Percentiles rank a stretch among this genome's conserved stretches.
Conservation (phyloP, 148 eudicot genomes). For the Fallopia convolvulus region DNA sequence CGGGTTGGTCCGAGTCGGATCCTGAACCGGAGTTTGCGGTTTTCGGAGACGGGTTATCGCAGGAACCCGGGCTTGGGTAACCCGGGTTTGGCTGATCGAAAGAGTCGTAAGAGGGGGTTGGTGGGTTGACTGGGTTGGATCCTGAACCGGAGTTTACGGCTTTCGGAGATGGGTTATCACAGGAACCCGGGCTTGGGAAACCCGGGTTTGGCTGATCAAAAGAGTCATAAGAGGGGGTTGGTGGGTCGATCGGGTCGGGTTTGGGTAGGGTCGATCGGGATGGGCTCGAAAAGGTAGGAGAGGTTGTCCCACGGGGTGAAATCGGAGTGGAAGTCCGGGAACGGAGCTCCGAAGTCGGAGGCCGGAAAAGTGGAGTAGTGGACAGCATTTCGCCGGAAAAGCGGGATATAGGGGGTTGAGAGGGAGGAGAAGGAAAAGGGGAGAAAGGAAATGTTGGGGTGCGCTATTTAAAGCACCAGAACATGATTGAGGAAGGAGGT, state of each 20-base stretch:
- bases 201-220: neutral
- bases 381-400: neutral
- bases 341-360: neutral
- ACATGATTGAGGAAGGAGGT: neutral
- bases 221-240: too few species aligned
- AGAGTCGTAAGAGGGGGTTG: neutral
- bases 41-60: neutral
- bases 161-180: neutral
- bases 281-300: neutral
- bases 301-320: neutral
- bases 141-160: neutral
- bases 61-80: too few species aligned
- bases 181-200: too few species aligned
- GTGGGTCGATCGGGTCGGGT: neutral
- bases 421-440: neutral
- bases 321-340: neutral
- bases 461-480: neutral
- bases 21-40: neutral
- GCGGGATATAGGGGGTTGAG: neutral
- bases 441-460: neutral
- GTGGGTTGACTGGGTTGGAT: neutral
- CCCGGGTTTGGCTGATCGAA: neutral
- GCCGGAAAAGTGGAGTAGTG: slow-evolving; percentile 1
- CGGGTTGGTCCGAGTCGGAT: neutral
- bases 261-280: neutral